Percentiles rank a stretch among this genome's conserved stretches.
Conservation (phyloP, 2,329 filamentous ascomycete genomes). For the Colletotrichum sp. region DNA sequence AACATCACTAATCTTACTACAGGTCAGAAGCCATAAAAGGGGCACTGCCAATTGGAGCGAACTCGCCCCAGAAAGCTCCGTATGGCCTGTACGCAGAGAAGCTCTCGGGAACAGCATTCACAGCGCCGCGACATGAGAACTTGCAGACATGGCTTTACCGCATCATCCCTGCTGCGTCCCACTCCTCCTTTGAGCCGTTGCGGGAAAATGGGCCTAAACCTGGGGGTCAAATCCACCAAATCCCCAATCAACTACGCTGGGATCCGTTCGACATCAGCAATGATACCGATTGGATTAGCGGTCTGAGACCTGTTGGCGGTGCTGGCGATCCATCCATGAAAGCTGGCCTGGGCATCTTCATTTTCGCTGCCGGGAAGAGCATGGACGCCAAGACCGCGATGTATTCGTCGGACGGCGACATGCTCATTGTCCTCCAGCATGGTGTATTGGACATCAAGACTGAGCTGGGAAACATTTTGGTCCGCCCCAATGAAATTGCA, state of each 20-base stretch:
- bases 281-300: conserved; percentile 44
- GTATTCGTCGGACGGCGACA: conserved; percentile 73
- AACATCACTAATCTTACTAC: not conserved
- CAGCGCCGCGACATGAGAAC: conserved; percentile 61
- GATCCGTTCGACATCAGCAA: conserved; percentile 71
- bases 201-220: conserved; percentile 35
- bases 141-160: conserved; percentile 65
- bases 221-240: conserved; percentile 66
- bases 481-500: conserved; percentile 67
- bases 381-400: conserved; percentile 72
- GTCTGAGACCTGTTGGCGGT: conserved; percentile 67
- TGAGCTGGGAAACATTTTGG: conserved; percentile 64
- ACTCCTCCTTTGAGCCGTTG: conserved; percentile 38
- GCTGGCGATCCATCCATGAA: conserved; percentile 75
- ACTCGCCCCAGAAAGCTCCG: conserved; percentile 73
- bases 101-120: conserved; percentile 65
- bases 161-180: conserved; percentile 59
- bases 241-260: conserved; percentile 86
- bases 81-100: conserved; percentile 74
- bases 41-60: conserved; percentile 68
- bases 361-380: conserved; percentile 70
- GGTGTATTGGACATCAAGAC: conserved; percentile 69
- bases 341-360: conserved; percentile 68
- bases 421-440: conserved; percentile 69
- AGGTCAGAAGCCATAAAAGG: conserved; percentile 70